Base-by-base conservation (phyloP, 371 early-diverging fungal genomes). In the Mucor racemosus region DNA sequence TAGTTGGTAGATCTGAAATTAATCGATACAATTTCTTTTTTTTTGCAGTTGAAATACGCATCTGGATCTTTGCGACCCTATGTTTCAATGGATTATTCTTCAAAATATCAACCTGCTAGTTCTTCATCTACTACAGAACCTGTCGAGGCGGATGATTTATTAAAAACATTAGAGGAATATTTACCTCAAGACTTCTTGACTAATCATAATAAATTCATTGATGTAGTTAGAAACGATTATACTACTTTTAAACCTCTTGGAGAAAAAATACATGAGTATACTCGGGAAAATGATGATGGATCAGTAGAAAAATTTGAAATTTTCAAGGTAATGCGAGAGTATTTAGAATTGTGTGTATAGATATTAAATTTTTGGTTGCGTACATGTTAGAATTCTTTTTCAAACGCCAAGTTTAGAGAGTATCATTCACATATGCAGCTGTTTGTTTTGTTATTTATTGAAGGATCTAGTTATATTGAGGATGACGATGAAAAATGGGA, bases 391-490 rank as follows among this genome's bases (percentile, higher is more conserved):
- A 41, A 65, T 10, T 66, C 68, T 1, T 79, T 94, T 66, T 67
- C 74, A 1, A 86, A 87, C 31, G 85, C 81, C 9, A 76, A 85
- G 17, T 92, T 94, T 66, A 73, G 81, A 65, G 89, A 87, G 26
- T 95, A 91, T 70, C 94, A 96, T 77, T 82, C 77, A 42, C 82
- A 94, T 38, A 77, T 96, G 74, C 92, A 92, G 58, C 64, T 87
- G 19, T 91, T 97, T 75, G 79, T 91, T 14, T 79, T 95, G 59
- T 87, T 92, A 36, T 95, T 87, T 68, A 94, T 97, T 59, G 98
- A 97, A 68, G 98, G 95, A 35, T 92, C 94, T n/a, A 88, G 89
- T 34, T 92, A 85, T 58, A 89, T 97, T 58, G 94, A 97, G 42
- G 91, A 89, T 17, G 83, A 86, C 39, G 97, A 97, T 66, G 88